Base-by-base conservation (phyloP, 2,329 filamentous ascomycete species). In the Ophiostoma sp. region DNA sequence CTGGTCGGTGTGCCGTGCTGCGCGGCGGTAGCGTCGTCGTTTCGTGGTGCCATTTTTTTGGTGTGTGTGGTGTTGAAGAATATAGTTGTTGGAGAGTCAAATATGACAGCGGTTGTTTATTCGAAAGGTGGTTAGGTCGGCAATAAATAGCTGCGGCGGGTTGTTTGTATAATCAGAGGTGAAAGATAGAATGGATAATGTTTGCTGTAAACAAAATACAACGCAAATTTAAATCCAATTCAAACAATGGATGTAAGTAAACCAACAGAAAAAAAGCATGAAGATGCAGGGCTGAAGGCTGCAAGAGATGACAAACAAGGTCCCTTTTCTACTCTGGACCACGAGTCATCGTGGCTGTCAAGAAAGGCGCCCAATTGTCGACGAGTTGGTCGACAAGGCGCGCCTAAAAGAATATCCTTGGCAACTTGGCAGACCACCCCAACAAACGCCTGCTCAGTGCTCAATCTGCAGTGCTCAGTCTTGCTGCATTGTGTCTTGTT, bases 401-500 rank as follows among this genome's bases (percentile, higher is more conserved):
- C 66, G 66, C 66, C 66, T 69, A 22, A 36, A 33, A 69, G 4
- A 50, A 52, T n/a, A 61, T 8, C 19, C 33, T 64, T 66, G 36
- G 39, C 36, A 25, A 42, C 33, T 61, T 61, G 57, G 57, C 57
- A 61, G 19, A 31, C 22, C 31, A 6, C 55, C 57, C 31, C n/a
- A 19, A 15, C n/a, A 66, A 28, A 61, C 31, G 8, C 57, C 31
- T 42, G 61, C 36, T 25, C n/a, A 28, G 22, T 45, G 22, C 36
- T 36, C 50, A 25, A 8, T 25, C 22, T 55, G n/a, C 22, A 55
- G 17, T 17, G 55, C 28, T 19, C 28, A 19, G 55, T 33, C 6
- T 7, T 36, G 55, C 28, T 19, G 39, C 39, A 45, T 45, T 48
- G 42, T 48, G 3, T 48, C 15, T 48, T n/a, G n/a, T n/a, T n/a